Evolutionary conservation across 495 filamentous ascomycete species (phyloP).

Genomic region (Penicillium canescens): DNA sequence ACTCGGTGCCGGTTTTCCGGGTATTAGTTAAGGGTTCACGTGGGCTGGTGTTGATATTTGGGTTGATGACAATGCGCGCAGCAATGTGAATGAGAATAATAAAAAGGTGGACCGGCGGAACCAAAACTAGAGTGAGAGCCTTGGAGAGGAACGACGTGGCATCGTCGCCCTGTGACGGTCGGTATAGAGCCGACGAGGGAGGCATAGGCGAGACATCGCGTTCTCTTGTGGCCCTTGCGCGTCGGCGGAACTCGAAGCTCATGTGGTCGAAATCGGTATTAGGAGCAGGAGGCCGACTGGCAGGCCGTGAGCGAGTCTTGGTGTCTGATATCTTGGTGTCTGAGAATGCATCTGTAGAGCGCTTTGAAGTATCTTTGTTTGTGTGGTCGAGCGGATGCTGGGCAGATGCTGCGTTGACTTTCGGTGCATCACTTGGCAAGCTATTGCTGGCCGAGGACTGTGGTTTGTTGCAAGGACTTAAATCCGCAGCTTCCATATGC

Average conservation of each 20-base stretch:
- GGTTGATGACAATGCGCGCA: conserved; percentile 66
- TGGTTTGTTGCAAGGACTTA: background rate
- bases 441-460: background rate
- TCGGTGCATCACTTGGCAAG: background rate
- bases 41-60: conserved; percentile 21
- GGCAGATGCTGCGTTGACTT: background rate
- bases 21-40: conserved; percentile 11
- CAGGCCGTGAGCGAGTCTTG: background rate
- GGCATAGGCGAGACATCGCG: conserved; percentile 72
- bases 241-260: conserved; percentile 50
- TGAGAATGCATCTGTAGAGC: background rate
- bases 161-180: conserved; percentile 52
- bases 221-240: conserved; percentile 53
- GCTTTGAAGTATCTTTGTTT: background rate
- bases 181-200: conserved; percentile 62
- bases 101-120: conserved; percentile 74
- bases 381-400: background rate
- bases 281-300: conserved; percentile 8
- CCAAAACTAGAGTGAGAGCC: conserved; percentile 71
- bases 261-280: conserved; percentile 50
- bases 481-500: background rate
- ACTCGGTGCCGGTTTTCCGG: background rate
- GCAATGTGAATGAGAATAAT: conserved; percentile 78
- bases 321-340: background rate
- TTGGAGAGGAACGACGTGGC: conserved; percentile 70